These are phyloP conservation scores for Magnusiomyces tetraspermus DNA, from an alignment of 1,139 yeast genomes.

Conservation along the genomic window DNA sequence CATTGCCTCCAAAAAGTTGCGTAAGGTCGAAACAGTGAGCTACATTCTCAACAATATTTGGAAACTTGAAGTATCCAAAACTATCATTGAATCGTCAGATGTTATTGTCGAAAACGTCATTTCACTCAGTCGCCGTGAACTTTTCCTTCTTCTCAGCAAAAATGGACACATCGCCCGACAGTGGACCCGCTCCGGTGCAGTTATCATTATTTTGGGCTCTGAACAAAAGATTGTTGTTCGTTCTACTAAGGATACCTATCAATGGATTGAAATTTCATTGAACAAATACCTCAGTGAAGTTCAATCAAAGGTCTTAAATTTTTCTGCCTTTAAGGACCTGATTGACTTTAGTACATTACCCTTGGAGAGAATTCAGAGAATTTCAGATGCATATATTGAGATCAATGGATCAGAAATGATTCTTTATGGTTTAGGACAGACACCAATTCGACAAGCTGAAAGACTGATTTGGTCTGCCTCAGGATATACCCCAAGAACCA, in stretches of 20 bases:
- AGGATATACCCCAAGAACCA: slow-evolving; percentile 17
- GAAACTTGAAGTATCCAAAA: slow-evolving; percentile 32
- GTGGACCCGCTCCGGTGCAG: slow-evolving; percentile 49
- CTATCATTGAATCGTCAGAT: slow-evolving; percentile 35
- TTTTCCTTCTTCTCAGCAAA: slow-evolving; percentile 42
- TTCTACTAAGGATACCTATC: slow-evolving; percentile 30
- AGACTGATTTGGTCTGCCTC: slow-evolving; percentile 23
- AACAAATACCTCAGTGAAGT: slow-evolving; percentile 22
- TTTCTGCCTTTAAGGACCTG: slow-evolving; percentile 17
- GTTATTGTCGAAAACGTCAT: slow-evolving; percentile 35
- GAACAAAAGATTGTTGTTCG: slow-evolving; percentile 32
- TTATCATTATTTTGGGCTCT: slow-evolving; percentile 37
- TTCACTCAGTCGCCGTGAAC: slow-evolving; percentile 37
- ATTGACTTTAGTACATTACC: slow-evolving; percentile 19
- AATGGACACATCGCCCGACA: slow-evolving; percentile 41
- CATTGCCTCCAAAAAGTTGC: background rate
- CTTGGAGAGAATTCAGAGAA: slow-evolving; percentile 24
- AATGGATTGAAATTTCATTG: slow-evolving; percentile 32
- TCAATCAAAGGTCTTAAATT: slow-evolving; percentile 19
- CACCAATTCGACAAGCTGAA: slow-evolving; percentile 22
- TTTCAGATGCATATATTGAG: slow-evolving; percentile 28
- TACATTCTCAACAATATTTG: slow-evolving; percentile 36
- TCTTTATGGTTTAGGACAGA: slow-evolving; percentile 21
- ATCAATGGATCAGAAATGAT: slow-evolving; percentile 16
- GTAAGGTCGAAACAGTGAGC: slow-evolving; percentile 20